These are phyloP conservation scores for Termitomyces sp. DNA, from an alignment of 768 basidiomycete species.

Conservation along the genomic window DNA sequence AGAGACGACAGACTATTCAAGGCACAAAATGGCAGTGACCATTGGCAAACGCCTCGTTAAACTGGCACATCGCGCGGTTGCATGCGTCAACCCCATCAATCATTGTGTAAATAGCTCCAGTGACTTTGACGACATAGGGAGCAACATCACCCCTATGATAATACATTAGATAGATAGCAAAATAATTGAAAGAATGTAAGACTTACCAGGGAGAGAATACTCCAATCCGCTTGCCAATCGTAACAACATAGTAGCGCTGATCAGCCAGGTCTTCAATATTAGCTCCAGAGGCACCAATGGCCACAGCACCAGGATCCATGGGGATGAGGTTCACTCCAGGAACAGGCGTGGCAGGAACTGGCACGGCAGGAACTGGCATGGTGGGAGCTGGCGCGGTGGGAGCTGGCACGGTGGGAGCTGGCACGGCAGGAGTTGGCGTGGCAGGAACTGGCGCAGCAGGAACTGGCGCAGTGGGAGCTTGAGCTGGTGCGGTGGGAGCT, in stretches of 20 bases:
- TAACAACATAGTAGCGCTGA: conserved; percentile 3
- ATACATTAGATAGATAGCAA: neutral
- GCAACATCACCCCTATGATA: neutral
- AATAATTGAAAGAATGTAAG: neutral
- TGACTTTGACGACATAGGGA: neutral
- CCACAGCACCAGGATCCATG: neutral
- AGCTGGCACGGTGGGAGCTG: too few species aligned
- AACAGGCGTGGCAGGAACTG: too few species aligned
- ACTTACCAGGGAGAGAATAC: neutral
- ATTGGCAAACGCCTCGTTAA: neutral
- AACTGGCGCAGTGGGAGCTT: too few species aligned
- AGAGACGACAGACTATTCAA: neutral
- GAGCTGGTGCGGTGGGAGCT: too few species aligned
- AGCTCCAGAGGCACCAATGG: neutral
- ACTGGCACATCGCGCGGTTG: neutral
- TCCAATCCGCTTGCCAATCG: neutral
- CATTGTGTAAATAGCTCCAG: neutral
- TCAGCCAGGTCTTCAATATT: neutral
- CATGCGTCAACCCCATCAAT: neutral
- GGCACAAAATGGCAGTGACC: neutral
- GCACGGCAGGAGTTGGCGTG: neutral
- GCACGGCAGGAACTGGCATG: too few species aligned
- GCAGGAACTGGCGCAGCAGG: neutral
- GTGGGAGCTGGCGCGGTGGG: too few species aligned
- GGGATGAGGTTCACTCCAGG: too few species aligned